These are phyloP conservation scores for Lactarius akahatsu DNA, from an alignment of 768 basidiomycete species.

Conservation along the genomic window DNA sequence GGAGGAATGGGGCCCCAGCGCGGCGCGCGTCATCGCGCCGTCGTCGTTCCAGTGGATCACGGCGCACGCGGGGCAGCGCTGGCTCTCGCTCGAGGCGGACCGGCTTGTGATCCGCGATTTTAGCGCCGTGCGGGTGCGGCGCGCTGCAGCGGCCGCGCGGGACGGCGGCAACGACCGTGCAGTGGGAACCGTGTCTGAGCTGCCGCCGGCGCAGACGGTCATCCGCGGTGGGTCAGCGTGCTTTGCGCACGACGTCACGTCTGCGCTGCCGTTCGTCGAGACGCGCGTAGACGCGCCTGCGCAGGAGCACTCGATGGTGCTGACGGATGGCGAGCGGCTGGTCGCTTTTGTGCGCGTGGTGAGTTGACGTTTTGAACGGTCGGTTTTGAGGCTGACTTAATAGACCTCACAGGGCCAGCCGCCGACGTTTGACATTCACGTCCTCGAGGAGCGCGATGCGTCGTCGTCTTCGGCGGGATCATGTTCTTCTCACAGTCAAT, in stretches of 20 bases:
- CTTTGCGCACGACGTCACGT: constrained; percentile 8
- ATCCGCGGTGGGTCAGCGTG: background rate
- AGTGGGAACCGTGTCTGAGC: background rate
- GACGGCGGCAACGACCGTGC: background rate
- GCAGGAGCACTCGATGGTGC: constrained; percentile 8
- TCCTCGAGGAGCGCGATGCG: constrained; percentile 3
- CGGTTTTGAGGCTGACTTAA: background rate
- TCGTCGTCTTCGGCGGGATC: background rate
- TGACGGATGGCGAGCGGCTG: constrained; percentile 18
- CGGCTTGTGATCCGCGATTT: constrained; percentile 18
- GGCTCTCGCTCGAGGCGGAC: constrained; percentile 18
- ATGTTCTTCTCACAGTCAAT: background rate
- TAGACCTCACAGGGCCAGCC: background rate
- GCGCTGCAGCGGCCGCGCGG: background rate
- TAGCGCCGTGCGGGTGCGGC: constrained; percentile 16
- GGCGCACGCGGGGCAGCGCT: constrained; percentile 22
- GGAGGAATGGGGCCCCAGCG: constrained; percentile 18
- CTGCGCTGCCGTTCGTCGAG: constrained; percentile 16
- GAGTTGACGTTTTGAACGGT: background rate
- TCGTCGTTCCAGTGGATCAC: constrained; percentile 22
- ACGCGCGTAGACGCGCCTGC: constrained; percentile 6
- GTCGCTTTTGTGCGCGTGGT: constrained; percentile 11
- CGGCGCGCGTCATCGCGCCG: constrained; percentile 18
- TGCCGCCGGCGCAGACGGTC: background rate
- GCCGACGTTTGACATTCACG: constrained; percentile 15